Evolutionary conservation across 2,329 filamentous ascomycete genomes (phyloP).

Genomic region (Sporothrix brasiliensis): DNA sequence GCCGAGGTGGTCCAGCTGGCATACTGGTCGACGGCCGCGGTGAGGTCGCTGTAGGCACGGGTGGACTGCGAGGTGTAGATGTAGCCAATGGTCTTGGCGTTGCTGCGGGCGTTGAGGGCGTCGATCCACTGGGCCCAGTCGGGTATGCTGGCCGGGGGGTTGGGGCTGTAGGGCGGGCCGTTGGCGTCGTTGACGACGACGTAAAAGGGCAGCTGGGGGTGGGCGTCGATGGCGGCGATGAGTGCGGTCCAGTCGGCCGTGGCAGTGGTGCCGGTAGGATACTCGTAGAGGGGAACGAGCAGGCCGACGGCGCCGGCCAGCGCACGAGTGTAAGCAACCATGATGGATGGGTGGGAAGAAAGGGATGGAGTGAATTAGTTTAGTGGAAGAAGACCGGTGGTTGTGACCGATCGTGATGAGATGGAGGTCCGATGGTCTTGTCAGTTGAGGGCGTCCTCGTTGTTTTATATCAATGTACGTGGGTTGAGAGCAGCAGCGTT

Average conservation of each 20-base stretch:
- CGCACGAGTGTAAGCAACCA: neutral
- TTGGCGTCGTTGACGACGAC: conserved; percentile 35
- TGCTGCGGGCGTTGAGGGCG: conserved; percentile 30
- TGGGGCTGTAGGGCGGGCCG: conserved; percentile 29
- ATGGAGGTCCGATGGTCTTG: neutral
- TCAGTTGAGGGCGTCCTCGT: neutral
- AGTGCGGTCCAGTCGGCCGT: conserved; percentile 35
- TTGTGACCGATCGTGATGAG: neutral
- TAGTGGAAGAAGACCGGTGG: neutral
- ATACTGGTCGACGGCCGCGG: conserved; percentile 33
- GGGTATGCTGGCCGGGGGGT: conserved; percentile 31
- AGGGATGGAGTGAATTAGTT: neutral
- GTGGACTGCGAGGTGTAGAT: conserved; percentile 29
- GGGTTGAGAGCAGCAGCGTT: neutral
- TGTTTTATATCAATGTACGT: neutral
- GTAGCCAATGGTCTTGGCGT: conserved; percentile 36
- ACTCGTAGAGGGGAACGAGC: conserved; percentile 37
- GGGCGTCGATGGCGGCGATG: conserved; percentile 32
- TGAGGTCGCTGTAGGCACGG: conserved; percentile 13
- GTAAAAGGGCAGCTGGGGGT: conserved; percentile 35
- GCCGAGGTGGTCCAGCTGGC: conserved; percentile 32
- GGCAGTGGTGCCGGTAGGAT: conserved; percentile 33
- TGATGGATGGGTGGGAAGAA: neutral
- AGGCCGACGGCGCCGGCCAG: conserved; percentile 31
- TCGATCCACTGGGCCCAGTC: conserved; percentile 33